Conservation (phyloP, 345 rosid genomes). For the Bretschneidera sinensis region DNA sequence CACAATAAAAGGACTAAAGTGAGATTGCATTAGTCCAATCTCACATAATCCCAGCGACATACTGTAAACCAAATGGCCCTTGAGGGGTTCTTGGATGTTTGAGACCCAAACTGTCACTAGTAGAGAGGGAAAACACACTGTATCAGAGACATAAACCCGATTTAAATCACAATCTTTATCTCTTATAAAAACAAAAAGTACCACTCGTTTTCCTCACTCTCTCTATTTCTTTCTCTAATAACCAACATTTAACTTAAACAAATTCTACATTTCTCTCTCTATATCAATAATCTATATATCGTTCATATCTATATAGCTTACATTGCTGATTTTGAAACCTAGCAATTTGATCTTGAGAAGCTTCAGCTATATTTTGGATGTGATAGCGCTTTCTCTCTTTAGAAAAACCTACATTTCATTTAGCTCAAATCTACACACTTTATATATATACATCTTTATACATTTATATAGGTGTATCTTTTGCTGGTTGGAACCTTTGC, state of each 20-base stretch:
- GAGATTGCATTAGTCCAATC: too few relatives aligned
- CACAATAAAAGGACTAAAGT: too few relatives aligned
- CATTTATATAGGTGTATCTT: background rate
- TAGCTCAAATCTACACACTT: too few relatives aligned
- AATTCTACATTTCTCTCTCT: constrained; percentile 1
- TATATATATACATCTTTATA: background rate
- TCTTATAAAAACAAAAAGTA: background rate
- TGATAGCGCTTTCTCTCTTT: background rate
- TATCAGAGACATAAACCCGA: constrained; percentile 8
- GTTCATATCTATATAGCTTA: background rate
- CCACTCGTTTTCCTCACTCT: constrained; percentile 1
- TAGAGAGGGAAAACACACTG: background rate
- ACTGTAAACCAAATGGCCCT: too few relatives aligned
- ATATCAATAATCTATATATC: background rate
- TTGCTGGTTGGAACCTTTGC: background rate
- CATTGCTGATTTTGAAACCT: constrained; percentile 17
- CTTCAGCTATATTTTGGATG: constrained; percentile 2
- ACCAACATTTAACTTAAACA: background rate
- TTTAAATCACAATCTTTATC: constrained; percentile 21
- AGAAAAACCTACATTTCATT: background rate
- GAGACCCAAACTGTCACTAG: too few relatives aligned
- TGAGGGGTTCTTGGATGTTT: too few relatives aligned
- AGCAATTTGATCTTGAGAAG: constrained; percentile 20
- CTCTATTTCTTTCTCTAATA: too few relatives aligned
- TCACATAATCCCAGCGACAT: too few relatives aligned